phyloP scores from a whole-genome alignment of 148 eudicot genomes.

The Vaccinium myrtillus region DNA sequence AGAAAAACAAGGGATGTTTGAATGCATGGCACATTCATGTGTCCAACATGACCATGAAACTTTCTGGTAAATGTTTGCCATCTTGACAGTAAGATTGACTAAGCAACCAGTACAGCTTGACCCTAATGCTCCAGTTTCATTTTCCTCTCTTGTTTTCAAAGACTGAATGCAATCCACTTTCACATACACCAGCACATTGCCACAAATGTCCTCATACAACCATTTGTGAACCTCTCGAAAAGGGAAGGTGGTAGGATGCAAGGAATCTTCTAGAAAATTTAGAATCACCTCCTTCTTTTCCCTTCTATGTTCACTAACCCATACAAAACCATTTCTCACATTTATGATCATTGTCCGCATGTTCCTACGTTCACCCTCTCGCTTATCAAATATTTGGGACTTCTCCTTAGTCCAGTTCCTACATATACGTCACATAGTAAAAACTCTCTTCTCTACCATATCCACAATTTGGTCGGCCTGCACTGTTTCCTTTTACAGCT shows the following conservation, averaged over 20 bases:
- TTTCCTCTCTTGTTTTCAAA: background rate
- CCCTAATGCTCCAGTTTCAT: background rate
- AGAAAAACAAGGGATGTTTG: background rate
- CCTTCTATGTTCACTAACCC: background rate
- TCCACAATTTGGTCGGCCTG: background rate
- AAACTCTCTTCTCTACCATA: background rate
- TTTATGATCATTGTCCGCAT: background rate
- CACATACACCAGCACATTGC: conserved; percentile 3
- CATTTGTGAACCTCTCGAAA: background rate
- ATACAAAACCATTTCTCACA: background rate
- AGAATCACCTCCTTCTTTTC: conserved; percentile 2
- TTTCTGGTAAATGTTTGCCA: background rate
- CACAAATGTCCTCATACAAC: background rate
- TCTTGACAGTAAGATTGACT: background rate
- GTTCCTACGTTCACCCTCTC: background rate
- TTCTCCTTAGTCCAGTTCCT: background rate
- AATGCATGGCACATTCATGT: background rate
- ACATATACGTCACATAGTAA: background rate
- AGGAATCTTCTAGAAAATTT: background rate
- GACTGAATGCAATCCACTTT: background rate
- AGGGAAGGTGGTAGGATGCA: background rate
- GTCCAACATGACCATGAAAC: background rate
- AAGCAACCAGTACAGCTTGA: conserved; percentile 7
- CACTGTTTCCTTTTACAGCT: background rate
- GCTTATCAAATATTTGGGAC: background rate